Base-by-base conservation (phyloP, 805 yeast species). In the Teunomyces gatunensis region DNA sequence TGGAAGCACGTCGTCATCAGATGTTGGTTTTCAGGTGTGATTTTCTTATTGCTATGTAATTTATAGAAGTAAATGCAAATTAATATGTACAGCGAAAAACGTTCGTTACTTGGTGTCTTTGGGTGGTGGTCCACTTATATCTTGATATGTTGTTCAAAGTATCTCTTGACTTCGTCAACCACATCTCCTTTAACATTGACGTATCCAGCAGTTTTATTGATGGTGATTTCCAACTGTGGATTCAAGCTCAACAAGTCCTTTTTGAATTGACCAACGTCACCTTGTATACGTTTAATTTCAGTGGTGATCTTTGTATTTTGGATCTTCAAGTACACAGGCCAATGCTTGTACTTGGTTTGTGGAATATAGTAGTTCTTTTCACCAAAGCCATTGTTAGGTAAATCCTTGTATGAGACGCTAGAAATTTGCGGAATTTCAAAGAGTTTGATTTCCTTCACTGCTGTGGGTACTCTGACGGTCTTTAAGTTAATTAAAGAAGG, bases 311-410 rank as follows among this genome's bases (percentile, higher is more conserved):
- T 83, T 20, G 83, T 80, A 50, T 81, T 79, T 61, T 83, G 87
- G 52, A 74, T 65, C 52, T 86, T 89, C 45, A 78, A 73, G 68
- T 89, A 89, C 1, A 89, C 87, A n/a, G 96, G 96, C 61, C 90
- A 73, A 60, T 85, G 82, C 4, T 92, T 89, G 41, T 69, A 73
- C 12, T 76, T 66, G 6, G 88, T 75, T 62, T 85, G 81, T 18
- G 65, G 53, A 28, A 80, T 59, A 57, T 55, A 60, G 56, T 80
- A 80, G 40, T 67, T 65, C 5, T 68, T 60, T 18, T 46, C 50
- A 42, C 71, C 75, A 49, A 63, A 74, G 32, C 66, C 71, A 44
- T 59, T 64, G 56, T 59, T 68, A 17, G 67, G 70, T 34, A 60
- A 55, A 39, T 60, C 69, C 40, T 41, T 50, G 47, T 47, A 54